These are phyloP conservation scores for Ascochyta fabae DNA, from an alignment of 2,329 filamentous ascomycete genomes.

Conservation along the genomic window DNA sequence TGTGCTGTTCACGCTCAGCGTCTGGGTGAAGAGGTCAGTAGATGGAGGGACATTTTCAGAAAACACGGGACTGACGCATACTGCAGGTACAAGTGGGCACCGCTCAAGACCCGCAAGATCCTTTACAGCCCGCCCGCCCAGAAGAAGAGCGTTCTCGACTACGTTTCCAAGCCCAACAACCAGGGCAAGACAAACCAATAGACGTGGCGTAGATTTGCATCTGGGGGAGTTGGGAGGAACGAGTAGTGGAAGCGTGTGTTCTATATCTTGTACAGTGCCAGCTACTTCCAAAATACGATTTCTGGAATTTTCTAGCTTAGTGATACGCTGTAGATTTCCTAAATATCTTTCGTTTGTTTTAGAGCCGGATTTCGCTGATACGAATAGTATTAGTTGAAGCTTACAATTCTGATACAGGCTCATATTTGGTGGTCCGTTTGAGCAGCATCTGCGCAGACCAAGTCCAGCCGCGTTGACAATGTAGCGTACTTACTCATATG, in stretches of 20 bases:
- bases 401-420: not conserved
- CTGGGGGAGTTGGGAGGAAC: slow-evolving; percentile 26
- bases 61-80: slow-evolving; percentile 34
- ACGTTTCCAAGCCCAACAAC: slow-evolving; percentile 41
- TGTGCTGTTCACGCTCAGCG: slow-evolving; percentile 81
- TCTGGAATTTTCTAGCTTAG: slow-evolving; percentile 38
- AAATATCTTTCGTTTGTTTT: slow-evolving; percentile 16
- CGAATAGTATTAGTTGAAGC: slow-evolving; percentile 17
- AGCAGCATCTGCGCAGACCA: too few relatives aligned
- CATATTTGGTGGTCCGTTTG: not conserved
- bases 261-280: slow-evolving; percentile 51
- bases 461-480: not conserved
- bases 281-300: slow-evolving; percentile 45
- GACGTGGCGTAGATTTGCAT: slow-evolving; percentile 25
- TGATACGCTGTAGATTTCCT: slow-evolving; percentile 32
- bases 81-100: slow-evolving; percentile 88
- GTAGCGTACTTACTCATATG: not conserved
- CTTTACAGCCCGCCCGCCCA: slow-evolving; percentile 75
- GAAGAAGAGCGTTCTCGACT: slow-evolving; percentile 40
- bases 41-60: not conserved
- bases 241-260: slow-evolving; percentile 41
- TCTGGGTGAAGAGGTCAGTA: slow-evolving; percentile 91
- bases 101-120: slow-evolving; percentile 94
- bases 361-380: slow-evolving; percentile 14
- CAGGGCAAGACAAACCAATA: slow-evolving; percentile 45